phyloP scores from a whole-genome alignment of 257 asterid genomes.

The Voacanga thouarsii region DNA sequence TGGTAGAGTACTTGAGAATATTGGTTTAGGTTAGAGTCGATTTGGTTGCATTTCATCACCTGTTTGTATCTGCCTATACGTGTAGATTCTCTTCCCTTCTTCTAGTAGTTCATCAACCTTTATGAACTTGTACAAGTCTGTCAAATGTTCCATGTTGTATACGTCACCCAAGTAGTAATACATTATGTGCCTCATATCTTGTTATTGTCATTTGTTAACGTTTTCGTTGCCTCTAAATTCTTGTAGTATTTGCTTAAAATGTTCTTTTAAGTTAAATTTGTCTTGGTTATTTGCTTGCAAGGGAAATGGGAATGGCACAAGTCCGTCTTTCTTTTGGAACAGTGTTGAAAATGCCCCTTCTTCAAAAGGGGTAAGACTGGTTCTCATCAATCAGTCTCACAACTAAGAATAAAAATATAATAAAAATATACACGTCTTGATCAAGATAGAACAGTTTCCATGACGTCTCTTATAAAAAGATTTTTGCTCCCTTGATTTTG shows the following conservation, averaged over 20 bases:
- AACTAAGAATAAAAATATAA: no score
- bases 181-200: neutral
- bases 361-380: no score
- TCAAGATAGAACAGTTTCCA: no score
- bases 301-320: no score
- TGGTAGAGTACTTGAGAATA: constrained; percentile 26
- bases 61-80: neutral
- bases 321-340: no score
- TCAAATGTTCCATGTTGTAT: constrained; percentile 8
- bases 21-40: constrained; percentile 19
- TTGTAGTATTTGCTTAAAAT: neutral
- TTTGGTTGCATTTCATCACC: constrained; percentile 3
- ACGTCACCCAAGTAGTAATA: constrained; percentile 1
- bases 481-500: no score
- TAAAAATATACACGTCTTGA: no score
- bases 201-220: neutral
- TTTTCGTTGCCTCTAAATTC: neutral
- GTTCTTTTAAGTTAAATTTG: no score
- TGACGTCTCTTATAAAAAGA: no score
- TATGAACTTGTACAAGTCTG: constrained; percentile 9
- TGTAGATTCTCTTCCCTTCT: neutral
- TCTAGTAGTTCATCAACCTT: neutral
- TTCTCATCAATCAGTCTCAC: no score
- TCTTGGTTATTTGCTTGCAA: no score
- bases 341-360: no score